Conservation (phyloP, 176 grass and related monocot genomes). For the Luzula sylvatica region DNA sequence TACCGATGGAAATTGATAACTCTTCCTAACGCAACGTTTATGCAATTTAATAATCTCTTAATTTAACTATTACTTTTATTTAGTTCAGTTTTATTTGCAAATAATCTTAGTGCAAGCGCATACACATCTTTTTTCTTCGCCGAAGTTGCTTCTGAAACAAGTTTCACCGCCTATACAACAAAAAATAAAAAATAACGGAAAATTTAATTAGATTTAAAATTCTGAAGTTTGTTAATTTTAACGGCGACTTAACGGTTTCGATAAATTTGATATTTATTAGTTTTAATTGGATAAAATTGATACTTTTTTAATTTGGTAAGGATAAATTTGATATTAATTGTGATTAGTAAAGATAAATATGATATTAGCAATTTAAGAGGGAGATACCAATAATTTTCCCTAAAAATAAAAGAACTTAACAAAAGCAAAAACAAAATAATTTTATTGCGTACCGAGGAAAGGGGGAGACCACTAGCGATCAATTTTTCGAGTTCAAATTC, state of each 20-base stretch:
- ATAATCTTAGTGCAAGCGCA: conserved; percentile 76
- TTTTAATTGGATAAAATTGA: too few relatives aligned
- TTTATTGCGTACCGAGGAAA: conserved; percentile 59
- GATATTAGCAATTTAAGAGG: too few relatives aligned
- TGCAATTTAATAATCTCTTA: too few relatives aligned
- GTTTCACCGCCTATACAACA: conserved; percentile 55
- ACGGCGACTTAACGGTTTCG: too few relatives aligned
- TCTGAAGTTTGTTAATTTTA: too few relatives aligned
- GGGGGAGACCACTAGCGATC: conserved; percentile 43
- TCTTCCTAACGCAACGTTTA: too few relatives aligned
- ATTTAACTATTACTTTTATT: too few relatives aligned
- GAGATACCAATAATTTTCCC: not conserved
- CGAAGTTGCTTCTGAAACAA: conserved; percentile 60
- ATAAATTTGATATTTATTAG: too few relatives aligned
- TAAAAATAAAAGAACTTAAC: not conserved
- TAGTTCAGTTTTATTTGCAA: conserved; percentile 54
- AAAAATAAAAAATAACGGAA: conserved; percentile 1
- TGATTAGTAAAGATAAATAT: too few relatives aligned
- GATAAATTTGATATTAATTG: too few relatives aligned
- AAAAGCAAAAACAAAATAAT: not conserved
- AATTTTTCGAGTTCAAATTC: conserved; percentile 71
- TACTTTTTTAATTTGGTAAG: too few relatives aligned
- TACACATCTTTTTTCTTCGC: conserved; percentile 96
- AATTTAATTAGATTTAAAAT: not conserved
- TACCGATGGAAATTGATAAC: too few relatives aligned